Conservation (phyloP, 257 asterid genomes). For the Nicotiana knightiana region DNA sequence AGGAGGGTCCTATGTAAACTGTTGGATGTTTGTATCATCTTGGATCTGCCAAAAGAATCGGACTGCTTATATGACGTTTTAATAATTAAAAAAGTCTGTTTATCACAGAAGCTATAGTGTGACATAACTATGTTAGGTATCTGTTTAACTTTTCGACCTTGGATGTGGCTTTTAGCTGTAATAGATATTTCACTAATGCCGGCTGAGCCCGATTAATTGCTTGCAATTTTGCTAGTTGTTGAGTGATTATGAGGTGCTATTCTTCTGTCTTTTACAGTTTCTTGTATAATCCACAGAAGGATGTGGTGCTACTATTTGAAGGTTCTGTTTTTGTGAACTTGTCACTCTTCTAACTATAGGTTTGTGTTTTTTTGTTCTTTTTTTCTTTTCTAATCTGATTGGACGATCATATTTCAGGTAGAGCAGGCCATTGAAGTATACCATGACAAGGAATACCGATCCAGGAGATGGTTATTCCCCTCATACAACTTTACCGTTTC, state of each 20-base stretch:
- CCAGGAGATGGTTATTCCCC: conserved; percentile 68
- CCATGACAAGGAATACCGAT: conserved; percentile 53
- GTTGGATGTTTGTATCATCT: not conserved
- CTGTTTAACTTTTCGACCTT: not conserved
- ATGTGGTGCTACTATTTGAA: not conserved
- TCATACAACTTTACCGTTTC: conserved; percentile 54
- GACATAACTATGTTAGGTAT: not conserved
- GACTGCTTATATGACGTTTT: not conserved
- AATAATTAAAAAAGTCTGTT: not conserved
- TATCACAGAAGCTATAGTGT: not conserved
- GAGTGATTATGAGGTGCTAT: not conserved
- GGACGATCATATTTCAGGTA: conserved; percentile 30
- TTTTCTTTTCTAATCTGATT: not conserved
- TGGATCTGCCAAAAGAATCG: not conserved
- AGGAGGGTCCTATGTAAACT: not conserved
- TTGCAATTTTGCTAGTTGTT: not conserved
- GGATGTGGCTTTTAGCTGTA: not conserved
- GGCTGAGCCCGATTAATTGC: not conserved
- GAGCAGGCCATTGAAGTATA: conserved; percentile 62
- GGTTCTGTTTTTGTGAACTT: not conserved
- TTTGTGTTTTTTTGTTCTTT: not conserved
- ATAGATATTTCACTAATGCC: not conserved
- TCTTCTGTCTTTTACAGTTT: not conserved
- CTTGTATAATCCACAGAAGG: not conserved
- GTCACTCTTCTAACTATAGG: not conserved